phyloP scores from a whole-genome alignment of 768 basidiomycete genomes.

The Daedalea quercina region DNA sequence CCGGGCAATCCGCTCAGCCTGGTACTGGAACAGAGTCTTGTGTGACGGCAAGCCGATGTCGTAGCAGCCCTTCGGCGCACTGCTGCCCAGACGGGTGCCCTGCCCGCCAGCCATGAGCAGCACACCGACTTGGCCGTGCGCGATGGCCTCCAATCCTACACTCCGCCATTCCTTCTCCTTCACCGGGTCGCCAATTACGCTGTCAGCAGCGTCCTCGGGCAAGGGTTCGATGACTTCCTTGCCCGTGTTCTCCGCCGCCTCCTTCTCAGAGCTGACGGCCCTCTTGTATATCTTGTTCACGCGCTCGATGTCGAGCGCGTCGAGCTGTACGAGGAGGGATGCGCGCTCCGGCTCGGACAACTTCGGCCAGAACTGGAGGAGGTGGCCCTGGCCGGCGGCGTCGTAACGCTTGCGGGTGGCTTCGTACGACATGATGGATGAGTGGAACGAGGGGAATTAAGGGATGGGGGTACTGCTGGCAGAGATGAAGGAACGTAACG shows the following conservation, averaged over 20 bases:
- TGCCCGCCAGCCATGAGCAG: conserved; percentile 98
- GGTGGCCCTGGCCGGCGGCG: conserved; percentile 80
- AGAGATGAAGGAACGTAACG: conserved; percentile 2
- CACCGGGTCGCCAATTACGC: conserved; percentile 43
- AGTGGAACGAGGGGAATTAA: background rate
- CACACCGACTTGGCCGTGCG: conserved; percentile 83
- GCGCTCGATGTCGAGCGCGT: conserved; percentile 77
- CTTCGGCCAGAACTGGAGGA: conserved; percentile 80
- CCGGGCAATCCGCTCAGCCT: conserved; percentile 91
- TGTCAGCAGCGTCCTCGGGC: conserved; percentile 68
- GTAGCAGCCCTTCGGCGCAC: conserved; percentile 95
- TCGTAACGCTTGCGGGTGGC: conserved; percentile 58
- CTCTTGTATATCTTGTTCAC: conserved; percentile 85
- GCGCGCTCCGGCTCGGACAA: conserved; percentile 60
- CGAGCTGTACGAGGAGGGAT: conserved; percentile 64
- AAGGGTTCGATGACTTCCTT: conserved; percentile 70
- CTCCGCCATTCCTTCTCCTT: conserved; percentile 70
- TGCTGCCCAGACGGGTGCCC: conserved; percentile 89
- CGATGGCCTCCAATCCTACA: conserved; percentile 75
- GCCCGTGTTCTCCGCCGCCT: conserved; percentile 32
- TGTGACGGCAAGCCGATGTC: conserved; percentile 92
- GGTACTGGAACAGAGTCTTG: conserved; percentile 92
- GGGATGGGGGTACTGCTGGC: conserved; percentile 1
- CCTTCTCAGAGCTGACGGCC: conserved; percentile 63
- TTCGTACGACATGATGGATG: conserved; percentile 48